Evolutionary conservation across 257 asterid genomes (phyloP), one percentile per base, ranked within the genome.

Genomic region (Plectranthus barbatus): DNA sequence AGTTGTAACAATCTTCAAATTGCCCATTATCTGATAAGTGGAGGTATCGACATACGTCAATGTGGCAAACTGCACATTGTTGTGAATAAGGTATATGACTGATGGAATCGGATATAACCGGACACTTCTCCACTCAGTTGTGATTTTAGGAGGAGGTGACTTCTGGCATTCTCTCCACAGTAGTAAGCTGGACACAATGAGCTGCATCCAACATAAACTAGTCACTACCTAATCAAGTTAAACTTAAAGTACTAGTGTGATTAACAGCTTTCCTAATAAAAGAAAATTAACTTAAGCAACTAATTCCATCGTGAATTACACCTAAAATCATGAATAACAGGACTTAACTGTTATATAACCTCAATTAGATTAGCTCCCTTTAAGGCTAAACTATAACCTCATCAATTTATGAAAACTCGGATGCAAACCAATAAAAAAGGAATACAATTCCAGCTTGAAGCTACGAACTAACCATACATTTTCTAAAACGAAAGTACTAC

Each of bases 41-140:
- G 95, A 90, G 63, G 99, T 82, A 76, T 93, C 99, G 47, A 90
- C 97, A 69, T 85, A 93, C 17, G 96, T 90, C 80, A 93, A 70
- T 12, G 99, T 93, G 53, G 99, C 97, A 77, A 93, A 93, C 81
- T 93, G 99, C 39, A 93, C 95, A 72, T 93, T 93, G 82, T 93
- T 93, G 84, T 93, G 99, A 66, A 93, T 67, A 51, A 93, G 95
- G 84, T 93, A 93, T 73, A 93, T 93, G 79, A 93, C 73, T 7
- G 97, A 93, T 0, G 99, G 97, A 61, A 93, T 90, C 0, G 94
- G 97, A 67, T 76, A 90, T 57, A 93, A 66, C 4, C 96, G 83
- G 48, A 93, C 71, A 65, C 80, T 87, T 76, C 63, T 81, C 97
- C 97, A 90, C 2, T 90, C 96, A 0, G 88, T 93, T 0, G 97